Percentiles rank a stretch among this genome's conserved stretches.
These are phyloP conservation scores for Hypholoma fasciculare DNA, from an alignment of 768 basidiomycete genomes.

Conservation along the genomic window DNA sequence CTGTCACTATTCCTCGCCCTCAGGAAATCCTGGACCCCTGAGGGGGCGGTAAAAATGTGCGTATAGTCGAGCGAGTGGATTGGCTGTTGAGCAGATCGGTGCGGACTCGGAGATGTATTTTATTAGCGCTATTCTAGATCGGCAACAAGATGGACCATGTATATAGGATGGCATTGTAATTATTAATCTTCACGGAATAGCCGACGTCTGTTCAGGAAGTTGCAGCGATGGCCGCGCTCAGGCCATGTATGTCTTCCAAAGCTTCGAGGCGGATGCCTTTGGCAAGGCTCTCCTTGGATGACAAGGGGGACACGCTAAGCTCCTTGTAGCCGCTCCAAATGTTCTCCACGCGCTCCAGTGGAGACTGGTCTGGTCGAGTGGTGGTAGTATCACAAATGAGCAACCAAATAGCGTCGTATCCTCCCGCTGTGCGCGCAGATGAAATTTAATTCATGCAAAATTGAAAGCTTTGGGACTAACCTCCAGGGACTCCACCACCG, in stretches of 20 bases:
- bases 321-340: conserved; percentile 67
- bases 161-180: conserved; percentile 19
- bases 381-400: conserved; percentile 68
- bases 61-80: conserved; percentile 33
- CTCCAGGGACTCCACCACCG: conserved; percentile 95
- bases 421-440: conserved; percentile 66
- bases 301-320: conserved; percentile 69
- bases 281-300: conserved; percentile 66
- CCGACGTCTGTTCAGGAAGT: neutral
- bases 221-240: conserved; percentile 38
- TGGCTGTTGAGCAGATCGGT: neutral
- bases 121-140: conserved; percentile 17
- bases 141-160: conserved; percentile 21
- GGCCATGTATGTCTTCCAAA: conserved; percentile 54
- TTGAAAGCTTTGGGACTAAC: conserved; percentile 33
- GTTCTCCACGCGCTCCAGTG: conserved; percentile 61
- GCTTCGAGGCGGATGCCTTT: conserved; percentile 67
- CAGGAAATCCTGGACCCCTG: conserved; percentile 73
- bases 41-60: conserved; percentile 72
- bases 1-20: conserved; percentile 79
- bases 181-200: conserved; percentile 10
- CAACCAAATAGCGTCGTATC: conserved; percentile 96
- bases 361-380: conserved; percentile 44
- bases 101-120: conserved; percentile 2
- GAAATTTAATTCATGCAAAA: neutral